Base-by-base conservation (phyloP, 1,284 basidiomycete species). In the Heliocybe sulcata region DNA sequence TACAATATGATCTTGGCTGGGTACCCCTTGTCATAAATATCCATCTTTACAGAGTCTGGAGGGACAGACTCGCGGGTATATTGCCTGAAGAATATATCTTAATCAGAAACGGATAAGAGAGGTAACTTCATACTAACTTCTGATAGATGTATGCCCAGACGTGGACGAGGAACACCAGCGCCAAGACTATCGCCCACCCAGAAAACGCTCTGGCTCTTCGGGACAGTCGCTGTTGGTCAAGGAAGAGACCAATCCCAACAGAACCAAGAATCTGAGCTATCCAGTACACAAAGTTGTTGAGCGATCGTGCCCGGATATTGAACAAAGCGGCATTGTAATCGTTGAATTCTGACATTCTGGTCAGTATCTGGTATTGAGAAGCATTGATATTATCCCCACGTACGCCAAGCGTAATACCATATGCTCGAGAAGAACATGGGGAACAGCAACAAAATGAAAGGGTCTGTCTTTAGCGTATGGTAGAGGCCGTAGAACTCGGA, bases 221-320 rank as follows among this genome's bases (percentile, higher is more conserved):
- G 19, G 16, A n/a, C 19, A 42, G 19, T 3, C 16, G n/a, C 19
- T 42, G 38, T 16, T 42, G 38, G 16, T 42, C 38, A 6, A 75
- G 62, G 20, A 68, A 45, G 19, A 64, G 53, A 33, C 74, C 74
- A 31, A 76, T 75, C n/a, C 64, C 57, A 26, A 71, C 48, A 0
- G 72, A 69, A 14, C 73, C 72, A 29, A 70, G 61, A 54, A 73
- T 74, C 54, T 73, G 70, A 6, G 69, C 60, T 11, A 63, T 53
- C 73, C 72, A 73, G 59, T 73, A 74, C 19, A 71, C 60, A 14
- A 74, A 56, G 54, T 68, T 72, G 55, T 73, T 73, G 53, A 74
- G 53, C 12, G 68, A 63, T 3, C 72, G 71, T 2, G 68, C 69
- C 29, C 72, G 69, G 51, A 70, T 73, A 42, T 65, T 68, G 57